These are phyloP conservation scores for Abrus pulchellus DNA, from an alignment of 306 rosid genomes.

Conservation along the genomic window DNA sequence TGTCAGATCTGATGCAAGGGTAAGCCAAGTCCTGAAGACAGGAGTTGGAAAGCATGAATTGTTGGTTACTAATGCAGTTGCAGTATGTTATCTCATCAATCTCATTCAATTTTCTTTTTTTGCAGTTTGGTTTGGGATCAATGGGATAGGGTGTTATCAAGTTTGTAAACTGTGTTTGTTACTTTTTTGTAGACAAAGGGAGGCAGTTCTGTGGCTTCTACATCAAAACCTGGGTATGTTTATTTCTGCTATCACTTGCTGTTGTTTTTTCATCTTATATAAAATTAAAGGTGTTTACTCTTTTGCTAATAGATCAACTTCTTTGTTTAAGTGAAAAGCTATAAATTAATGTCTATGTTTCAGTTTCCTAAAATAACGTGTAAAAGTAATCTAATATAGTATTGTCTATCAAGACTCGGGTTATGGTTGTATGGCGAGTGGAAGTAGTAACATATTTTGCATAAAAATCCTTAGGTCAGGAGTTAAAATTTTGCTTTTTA, in stretches of 20 bases:
- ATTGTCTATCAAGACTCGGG: background rate
- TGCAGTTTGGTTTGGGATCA: background rate
- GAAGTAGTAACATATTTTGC: background rate
- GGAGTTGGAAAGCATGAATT: slow-evolving; percentile 59
- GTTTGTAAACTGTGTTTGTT: slow-evolving; percentile 39
- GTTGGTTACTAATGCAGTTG: slow-evolving; percentile 81
- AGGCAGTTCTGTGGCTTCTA: slow-evolving; percentile 48
- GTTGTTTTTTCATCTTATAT: slow-evolving; percentile 1
- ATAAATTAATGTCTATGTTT: background rate
- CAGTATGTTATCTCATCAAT: slow-evolving; percentile 59
- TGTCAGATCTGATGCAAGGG: slow-evolving; percentile 76
- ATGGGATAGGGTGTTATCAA: slow-evolving; percentile 7
- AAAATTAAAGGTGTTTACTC: background rate
- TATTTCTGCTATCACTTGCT: slow-evolving; percentile 1
- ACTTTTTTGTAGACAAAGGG: slow-evolving; percentile 50
- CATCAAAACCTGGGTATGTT: slow-evolving; percentile 55
- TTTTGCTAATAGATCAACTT: slow-evolving; percentile 1
- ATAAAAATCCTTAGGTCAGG: background rate
- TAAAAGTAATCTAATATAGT: background rate
- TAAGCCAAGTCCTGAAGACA: slow-evolving; percentile 34
- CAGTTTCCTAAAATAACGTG: background rate
- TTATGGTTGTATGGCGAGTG: slow-evolving; percentile 5
- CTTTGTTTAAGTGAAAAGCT: background rate
- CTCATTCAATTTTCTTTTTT: background rate
- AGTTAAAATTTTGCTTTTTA: background rate